A percentile compares a stretch with the other conserved stretches of the same genome.
Conservation (phyloP, 1,284 basidiomycete species). For the Ustilago cynodontis region DNA sequence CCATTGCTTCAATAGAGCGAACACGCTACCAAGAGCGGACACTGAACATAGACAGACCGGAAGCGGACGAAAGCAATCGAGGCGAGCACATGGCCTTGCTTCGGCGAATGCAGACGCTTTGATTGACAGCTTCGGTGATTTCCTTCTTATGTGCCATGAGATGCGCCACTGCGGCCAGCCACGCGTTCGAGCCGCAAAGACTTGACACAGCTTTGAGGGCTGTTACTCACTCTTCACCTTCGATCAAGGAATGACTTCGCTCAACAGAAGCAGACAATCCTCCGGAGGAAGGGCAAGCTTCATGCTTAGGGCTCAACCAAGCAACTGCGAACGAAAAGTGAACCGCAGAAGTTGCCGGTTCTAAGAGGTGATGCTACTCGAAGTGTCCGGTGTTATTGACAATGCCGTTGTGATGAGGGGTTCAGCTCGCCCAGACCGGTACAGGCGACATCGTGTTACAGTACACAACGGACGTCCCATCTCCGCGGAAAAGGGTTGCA, state of each 20-base stretch:
- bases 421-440: no score
- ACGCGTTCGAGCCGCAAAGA: not conserved
- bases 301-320: not conserved
- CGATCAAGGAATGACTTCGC: not conserved
- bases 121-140: slow-evolving; percentile 1
- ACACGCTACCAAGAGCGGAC: no score
- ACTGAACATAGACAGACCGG: not conserved
- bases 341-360: no score
- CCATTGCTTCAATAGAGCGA: no score
- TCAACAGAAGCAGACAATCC: not conserved
- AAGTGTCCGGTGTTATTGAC: no score
- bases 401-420: no score
- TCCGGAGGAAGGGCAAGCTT: not conserved
- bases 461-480: no score
- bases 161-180: not conserved
- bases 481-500: no score
- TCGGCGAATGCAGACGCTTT: slow-evolving; percentile 1
- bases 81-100: not conserved
- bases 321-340: no score
- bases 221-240: not conserved
- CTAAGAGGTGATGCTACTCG: no score
- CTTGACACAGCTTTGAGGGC: no score
- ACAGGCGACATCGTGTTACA: no score
- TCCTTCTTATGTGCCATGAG: not conserved
- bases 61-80: not conserved